Conservation (phyloP, 108 stramenopile genomes). For the Nitzschia sp. region DNA sequence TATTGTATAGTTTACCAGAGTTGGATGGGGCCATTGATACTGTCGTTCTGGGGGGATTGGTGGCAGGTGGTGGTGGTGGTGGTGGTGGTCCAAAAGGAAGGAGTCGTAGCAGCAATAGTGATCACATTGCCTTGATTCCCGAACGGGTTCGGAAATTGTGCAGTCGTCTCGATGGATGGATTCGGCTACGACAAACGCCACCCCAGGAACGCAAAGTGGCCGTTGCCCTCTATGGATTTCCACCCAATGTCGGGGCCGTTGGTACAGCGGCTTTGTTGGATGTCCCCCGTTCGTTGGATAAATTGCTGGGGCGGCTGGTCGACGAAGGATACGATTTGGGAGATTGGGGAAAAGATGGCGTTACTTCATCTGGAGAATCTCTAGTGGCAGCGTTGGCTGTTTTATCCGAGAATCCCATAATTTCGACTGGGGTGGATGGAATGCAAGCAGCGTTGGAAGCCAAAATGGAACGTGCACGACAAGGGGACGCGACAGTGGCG, state of each 20-base stretch:
- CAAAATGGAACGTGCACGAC: conserved; percentile 51
- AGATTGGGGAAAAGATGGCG: conserved; percentile 47
- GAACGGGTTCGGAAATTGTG: conserved; percentile 78
- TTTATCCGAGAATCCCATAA: conserved; percentile 50
- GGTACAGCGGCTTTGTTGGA: conserved; percentile 88
- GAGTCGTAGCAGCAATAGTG: no score
- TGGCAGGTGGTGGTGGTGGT: conserved; percentile 3
- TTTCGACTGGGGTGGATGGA: conserved; percentile 49
- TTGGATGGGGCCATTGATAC: conserved; percentile 89
- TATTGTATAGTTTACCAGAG: conserved; percentile 79
- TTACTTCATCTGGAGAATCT: conserved; percentile 45
- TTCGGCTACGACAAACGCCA: conserved; percentile 55
- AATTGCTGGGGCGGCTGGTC: conserved; percentile 49
- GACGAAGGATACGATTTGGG: conserved; percentile 79
- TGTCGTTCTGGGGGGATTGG: conserved; percentile 82
- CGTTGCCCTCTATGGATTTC: conserved; percentile 84
- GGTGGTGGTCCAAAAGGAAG: no score
- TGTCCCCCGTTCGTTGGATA: conserved; percentile 71
- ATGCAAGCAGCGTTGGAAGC: conserved; percentile 57
- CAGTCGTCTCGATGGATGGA: conserved; percentile 58
- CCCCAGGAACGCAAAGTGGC: conserved; percentile 52
- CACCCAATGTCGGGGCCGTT: conserved; percentile 88
- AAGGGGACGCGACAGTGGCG: conserved; percentile 55
- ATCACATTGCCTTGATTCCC: conserved; percentile 81
- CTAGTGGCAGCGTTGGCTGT: conserved; percentile 46